Percentiles rank a stretch among this genome's conserved stretches.
Evolutionary conservation across 768 basidiomycete genomes (phyloP).

Genomic region (Russula lepida): DNA sequence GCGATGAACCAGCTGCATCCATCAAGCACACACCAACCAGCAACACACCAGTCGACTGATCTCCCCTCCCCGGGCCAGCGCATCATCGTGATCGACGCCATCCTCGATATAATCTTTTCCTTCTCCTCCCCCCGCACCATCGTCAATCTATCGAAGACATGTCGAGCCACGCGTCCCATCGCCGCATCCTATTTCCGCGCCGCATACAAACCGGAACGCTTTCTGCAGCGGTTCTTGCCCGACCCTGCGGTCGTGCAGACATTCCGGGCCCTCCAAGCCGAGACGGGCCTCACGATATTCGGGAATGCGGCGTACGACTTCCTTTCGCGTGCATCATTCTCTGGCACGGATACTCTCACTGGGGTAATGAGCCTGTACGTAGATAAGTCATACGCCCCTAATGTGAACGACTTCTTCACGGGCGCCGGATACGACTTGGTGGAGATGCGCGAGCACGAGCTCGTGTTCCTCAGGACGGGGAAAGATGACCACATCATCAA

Average conservation of each 20-base stretch:
- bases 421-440: not conserved
- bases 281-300: not conserved
- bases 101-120: slow-evolving; percentile 40
- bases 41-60: too few relatives aligned
- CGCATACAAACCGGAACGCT: slow-evolving; percentile 11
- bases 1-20: not conserved
- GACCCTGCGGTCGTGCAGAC: not conserved
- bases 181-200: slow-evolving; percentile 16
- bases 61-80: slow-evolving; percentile 62
- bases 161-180: slow-evolving; percentile 9
- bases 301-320: slow-evolving; percentile 10
- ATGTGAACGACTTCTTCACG: slow-evolving; percentile 2
- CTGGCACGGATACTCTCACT: not conserved
- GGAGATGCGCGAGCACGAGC: not conserved
- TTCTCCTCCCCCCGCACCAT: slow-evolving; percentile 49
- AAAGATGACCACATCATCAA: not conserved
- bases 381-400: not conserved
- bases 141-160: slow-evolving; percentile 7
- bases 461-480: slow-evolving; percentile 2
- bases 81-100: slow-evolving; percentile 35
- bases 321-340: not conserved
- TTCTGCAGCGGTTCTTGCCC: slow-evolving; percentile 3
- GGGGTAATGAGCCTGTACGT: slow-evolving; percentile 3
- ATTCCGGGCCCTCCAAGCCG: slow-evolving; percentile 9
- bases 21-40: not conserved